Percentiles rank a stretch among this genome's conserved stretches.
Evolutionary conservation across 2,329 filamentous ascomycete genomes (phyloP).

Genomic region (Ceratocystis destructans): DNA sequence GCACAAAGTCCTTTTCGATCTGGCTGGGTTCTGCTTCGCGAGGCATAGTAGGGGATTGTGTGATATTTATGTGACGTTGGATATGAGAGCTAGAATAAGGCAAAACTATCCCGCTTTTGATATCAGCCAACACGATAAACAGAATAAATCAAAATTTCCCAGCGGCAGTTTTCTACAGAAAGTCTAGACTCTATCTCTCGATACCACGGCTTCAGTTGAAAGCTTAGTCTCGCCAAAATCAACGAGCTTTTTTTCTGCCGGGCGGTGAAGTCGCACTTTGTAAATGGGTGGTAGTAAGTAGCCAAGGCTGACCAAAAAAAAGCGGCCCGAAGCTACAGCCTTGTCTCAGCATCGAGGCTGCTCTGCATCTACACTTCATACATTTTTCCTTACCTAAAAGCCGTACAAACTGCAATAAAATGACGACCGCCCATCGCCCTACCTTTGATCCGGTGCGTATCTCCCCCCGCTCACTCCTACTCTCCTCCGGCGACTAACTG

Average conservation of each 20-base stretch:
- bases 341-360: conserved; percentile 2
- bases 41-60: conserved; percentile 51
- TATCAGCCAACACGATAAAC: no score
- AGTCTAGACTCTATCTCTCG: no score
- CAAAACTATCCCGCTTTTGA: background rate
- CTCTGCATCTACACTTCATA: background rate
- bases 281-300: background rate
- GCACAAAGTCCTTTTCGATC: conserved; percentile 76
- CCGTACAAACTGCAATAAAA: conserved; percentile 24
- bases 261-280: conserved; percentile 34
- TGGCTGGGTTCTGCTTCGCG: conserved; percentile 81
- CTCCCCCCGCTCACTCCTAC: background rate
- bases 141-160: no score
- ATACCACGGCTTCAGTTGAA: no score
- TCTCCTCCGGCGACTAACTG: conserved; percentile 18
- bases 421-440: conserved; percentile 64
- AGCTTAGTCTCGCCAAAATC: background rate
- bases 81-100: background rate
- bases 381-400: background rate
- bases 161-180: no score
- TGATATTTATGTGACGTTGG: conserved; percentile 1
- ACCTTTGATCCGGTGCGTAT: conserved; percentile 79
- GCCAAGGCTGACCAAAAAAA: conserved; percentile 9
- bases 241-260: conserved; percentile 31
- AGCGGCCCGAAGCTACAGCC: background rate